Conservation (phyloP, 139 green algal genomes). For the Coelastrella sp. region DNA sequence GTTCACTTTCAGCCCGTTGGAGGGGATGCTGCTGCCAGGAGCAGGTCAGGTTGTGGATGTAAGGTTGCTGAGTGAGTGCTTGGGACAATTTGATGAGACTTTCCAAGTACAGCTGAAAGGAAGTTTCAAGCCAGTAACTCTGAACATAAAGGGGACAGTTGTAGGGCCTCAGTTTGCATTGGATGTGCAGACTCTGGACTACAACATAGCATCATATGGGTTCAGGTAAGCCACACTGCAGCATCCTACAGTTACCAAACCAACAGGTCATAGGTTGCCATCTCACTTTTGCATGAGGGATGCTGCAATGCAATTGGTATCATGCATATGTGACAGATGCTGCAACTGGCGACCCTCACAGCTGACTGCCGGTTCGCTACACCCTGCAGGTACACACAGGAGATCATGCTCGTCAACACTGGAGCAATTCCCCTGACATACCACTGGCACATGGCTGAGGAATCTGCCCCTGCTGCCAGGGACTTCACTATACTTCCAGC, state of each 20-base stretch:
- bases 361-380: background rate
- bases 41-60: slow-evolving; percentile 62
- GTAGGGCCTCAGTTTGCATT: slow-evolving; percentile 77
- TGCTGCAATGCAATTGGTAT: no score
- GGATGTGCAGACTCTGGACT: slow-evolving; percentile 75
- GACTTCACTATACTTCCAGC: slow-evolving; percentile 56
- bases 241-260: no score
- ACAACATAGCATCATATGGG: slow-evolving; percentile 77
- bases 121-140: slow-evolving; percentile 57
- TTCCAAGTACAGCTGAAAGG: slow-evolving; percentile 76
- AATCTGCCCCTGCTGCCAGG: slow-evolving; percentile 29
- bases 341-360: background rate
- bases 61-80: slow-evolving; percentile 70
- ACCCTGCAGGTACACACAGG: slow-evolving; percentile 68
- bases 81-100: slow-evolving; percentile 80
- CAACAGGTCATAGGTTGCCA: no score
- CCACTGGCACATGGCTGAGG: slow-evolving; percentile 68
- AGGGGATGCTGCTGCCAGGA: slow-evolving; percentile 62
- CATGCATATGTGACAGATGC: background rate
- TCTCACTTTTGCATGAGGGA: no score
- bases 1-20: slow-evolving; percentile 82
- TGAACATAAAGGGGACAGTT: slow-evolving; percentile 80
- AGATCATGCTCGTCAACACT: slow-evolving; percentile 76
- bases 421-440: slow-evolving; percentile 84
- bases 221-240: slow-evolving; percentile 67